These are phyloP conservation scores for Thraustochytrium sp. DNA, from an alignment of 352 stramenopile genomes.

Conservation along the genomic window DNA sequence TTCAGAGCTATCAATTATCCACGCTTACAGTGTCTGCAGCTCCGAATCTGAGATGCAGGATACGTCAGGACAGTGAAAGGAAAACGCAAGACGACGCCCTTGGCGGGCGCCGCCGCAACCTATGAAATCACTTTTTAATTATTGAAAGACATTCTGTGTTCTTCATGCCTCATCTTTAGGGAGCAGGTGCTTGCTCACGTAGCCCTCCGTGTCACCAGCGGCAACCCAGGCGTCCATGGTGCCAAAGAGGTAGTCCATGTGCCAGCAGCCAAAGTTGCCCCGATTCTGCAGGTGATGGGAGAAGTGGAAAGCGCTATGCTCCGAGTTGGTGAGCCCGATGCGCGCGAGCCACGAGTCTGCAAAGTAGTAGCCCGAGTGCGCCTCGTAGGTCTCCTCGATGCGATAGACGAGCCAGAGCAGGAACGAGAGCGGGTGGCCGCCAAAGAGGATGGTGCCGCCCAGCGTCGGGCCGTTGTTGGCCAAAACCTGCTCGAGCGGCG, in stretches of 20 bases:
- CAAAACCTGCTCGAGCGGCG: conserved; percentile 40
- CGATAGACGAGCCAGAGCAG: conserved; percentile 44
- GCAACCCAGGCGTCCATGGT: conserved; percentile 48
- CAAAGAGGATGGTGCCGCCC: conserved; percentile 48
- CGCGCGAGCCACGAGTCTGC: conserved; percentile 38
- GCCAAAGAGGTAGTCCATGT: conserved; percentile 49
- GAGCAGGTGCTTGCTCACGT: conserved; percentile 44
- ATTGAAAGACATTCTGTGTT: not conserved
- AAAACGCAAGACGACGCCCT: too few relatives aligned
- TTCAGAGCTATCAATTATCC: too few relatives aligned
- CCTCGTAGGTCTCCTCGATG: conserved; percentile 49
- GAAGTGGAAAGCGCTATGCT: conserved; percentile 43
- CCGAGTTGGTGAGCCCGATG: conserved; percentile 41
- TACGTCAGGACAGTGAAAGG: too few relatives aligned
- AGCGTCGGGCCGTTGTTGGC: conserved; percentile 46
- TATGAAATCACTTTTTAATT: too few relatives aligned
- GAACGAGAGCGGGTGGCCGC: conserved; percentile 43
- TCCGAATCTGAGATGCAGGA: too few relatives aligned
- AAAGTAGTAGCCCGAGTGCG: conserved; percentile 50
- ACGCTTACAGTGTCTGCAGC: too few relatives aligned
- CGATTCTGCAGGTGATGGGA: conserved; percentile 46
- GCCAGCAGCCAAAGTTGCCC: conserved; percentile 46
- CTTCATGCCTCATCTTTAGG: not conserved
- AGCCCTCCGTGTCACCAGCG: conserved; percentile 44
- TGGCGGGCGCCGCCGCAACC: not conserved